Conservation (phyloP, 371 early-diverging fungal species). For the Rhizopus arrhizus region DNA sequence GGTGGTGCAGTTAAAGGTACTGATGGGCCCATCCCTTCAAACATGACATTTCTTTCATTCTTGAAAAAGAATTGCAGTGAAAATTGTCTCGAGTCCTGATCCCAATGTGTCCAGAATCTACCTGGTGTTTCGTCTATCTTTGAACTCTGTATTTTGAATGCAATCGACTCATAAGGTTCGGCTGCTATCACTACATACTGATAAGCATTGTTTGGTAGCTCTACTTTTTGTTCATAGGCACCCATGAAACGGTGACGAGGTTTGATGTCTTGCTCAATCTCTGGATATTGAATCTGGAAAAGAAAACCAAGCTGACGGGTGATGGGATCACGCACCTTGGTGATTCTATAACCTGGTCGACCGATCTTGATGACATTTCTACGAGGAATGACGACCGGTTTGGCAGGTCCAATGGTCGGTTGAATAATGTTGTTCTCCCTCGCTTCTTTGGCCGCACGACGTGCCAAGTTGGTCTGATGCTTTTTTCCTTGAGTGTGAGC, state of each 20-base stretch:
- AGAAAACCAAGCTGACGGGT: slow-evolving; percentile 88
- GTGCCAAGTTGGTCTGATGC: slow-evolving; percentile 94
- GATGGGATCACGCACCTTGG: slow-evolving; percentile 89
- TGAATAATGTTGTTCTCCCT: slow-evolving; percentile 64
- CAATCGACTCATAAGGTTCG: slow-evolving; percentile 95
- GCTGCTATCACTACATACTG: slow-evolving; percentile 96
- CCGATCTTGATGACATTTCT: slow-evolving; percentile 91
- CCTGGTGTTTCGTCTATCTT: slow-evolving; percentile 88
- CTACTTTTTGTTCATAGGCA: slow-evolving; percentile 93
- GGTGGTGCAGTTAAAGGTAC: slow-evolving; percentile 18
- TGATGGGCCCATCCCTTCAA: slow-evolving; percentile 28
- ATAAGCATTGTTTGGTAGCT: slow-evolving; percentile 84
- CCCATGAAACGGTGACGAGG: slow-evolving; percentile 97
- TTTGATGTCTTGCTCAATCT: slow-evolving; percentile 74
- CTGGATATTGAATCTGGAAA: slow-evolving; percentile 94
- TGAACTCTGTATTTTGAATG: slow-evolving; percentile 91
- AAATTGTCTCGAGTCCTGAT: slow-evolving; percentile 85
- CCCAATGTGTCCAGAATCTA: slow-evolving; percentile 93
- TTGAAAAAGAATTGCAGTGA: slow-evolving; percentile 88
- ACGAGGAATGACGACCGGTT: slow-evolving; percentile 45
- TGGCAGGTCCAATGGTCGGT: slow-evolving; percentile 55
- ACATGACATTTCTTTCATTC: slow-evolving; percentile 31
- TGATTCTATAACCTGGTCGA: slow-evolving; percentile 96
- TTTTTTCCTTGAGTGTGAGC: slow-evolving; percentile 99
- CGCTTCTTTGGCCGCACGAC: slow-evolving; percentile 92